phyloP scores from a whole-genome alignment of 441 rosid species.

The Biscutella laevigata region DNA sequence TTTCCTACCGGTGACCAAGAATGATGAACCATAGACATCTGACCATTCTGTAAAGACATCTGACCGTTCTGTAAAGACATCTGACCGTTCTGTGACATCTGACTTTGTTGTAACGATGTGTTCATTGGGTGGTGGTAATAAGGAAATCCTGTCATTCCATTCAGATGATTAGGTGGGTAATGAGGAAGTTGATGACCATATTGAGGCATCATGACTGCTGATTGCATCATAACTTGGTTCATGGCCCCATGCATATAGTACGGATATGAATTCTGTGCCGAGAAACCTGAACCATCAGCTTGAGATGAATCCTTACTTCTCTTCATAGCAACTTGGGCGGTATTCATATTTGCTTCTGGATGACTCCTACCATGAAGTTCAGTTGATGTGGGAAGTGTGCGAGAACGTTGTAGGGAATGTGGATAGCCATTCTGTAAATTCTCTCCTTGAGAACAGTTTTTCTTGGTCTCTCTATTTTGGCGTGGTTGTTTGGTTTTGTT shows the following conservation, averaged over 20 bases:
- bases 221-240: constrained; percentile 64
- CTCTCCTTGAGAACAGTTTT: constrained; percentile 53
- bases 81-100: too few species aligned
- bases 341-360: constrained; percentile 37
- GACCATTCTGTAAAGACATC: constrained; percentile 59
- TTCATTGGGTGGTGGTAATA: constrained; percentile 62
- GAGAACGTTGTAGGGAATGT: constrained; percentile 50
- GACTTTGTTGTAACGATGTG: constrained; percentile 61
- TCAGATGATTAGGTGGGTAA: constrained; percentile 38
- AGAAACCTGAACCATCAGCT: constrained; percentile 37
- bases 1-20: constrained; percentile 62
- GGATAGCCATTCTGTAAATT: constrained; percentile 50
- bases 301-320: constrained; percentile 36
- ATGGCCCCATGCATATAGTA: constrained; percentile 65
- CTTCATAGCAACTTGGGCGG: constrained; percentile 29
- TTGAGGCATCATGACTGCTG: constrained; percentile 52
- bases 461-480: too few species aligned
- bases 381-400: constrained; percentile 44
- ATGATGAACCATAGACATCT: constrained; percentile 39
- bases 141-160: constrained; percentile 47
- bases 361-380: constrained; percentile 42
- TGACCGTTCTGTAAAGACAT: too few species aligned
- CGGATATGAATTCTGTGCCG: constrained; percentile 45
- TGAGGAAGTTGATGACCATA: constrained; percentile 62
- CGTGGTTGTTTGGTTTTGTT: too few species aligned